Evolutionary conservation across 345 rosid species (phyloP), one percentile per base, ranked within the genome.

Genomic region (Aquilaria sinensis): DNA sequence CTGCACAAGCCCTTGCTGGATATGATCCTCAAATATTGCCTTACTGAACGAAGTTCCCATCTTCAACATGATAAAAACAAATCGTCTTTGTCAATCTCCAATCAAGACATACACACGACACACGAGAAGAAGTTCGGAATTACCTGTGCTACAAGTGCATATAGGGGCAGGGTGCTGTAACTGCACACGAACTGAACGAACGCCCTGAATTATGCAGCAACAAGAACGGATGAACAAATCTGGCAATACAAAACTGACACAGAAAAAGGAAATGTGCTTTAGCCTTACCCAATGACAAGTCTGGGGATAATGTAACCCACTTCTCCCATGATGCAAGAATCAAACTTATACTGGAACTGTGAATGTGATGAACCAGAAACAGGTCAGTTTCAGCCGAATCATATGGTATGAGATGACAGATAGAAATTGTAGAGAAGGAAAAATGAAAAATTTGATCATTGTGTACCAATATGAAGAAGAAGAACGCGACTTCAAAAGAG

Each of bases 71-170:
- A 3, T 4, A 46, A 49, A 10, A n/a, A 14, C 49, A 55, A 12
- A 2, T 37, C 43, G 5, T 37, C 43, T 37, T 37, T 37, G 43
- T 37, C 8, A 5, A 37, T 5, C 43, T 37, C 43, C 5, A 37
- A 23, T 23, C 23, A 23, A 23, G 23, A 23, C 23, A 23, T 23
- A 37, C 4, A 37, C 8, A 9, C 43, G 5, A 37, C 1, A 37
- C 9, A 37, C 43, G 5, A 5, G 8, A 37, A 8, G 12, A 32
- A 23, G 10, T 2, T 14, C 43, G 8, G 43, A 37, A 37, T 5
- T 37, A 92, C 98, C 84, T 87, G 96, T 14, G 93, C 83, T 46
- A 92, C 96, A 8, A 89, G 79, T 16, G 91, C 98, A 14, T 93
- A 93, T 3, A 93, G 87, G 0, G 98, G 97, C 15, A 93, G 74